Evolutionary conservation across 148 eudicot genomes (phyloP), one percentile per base, ranked within the genome.

Genomic region (Silene uniflora): DNA sequence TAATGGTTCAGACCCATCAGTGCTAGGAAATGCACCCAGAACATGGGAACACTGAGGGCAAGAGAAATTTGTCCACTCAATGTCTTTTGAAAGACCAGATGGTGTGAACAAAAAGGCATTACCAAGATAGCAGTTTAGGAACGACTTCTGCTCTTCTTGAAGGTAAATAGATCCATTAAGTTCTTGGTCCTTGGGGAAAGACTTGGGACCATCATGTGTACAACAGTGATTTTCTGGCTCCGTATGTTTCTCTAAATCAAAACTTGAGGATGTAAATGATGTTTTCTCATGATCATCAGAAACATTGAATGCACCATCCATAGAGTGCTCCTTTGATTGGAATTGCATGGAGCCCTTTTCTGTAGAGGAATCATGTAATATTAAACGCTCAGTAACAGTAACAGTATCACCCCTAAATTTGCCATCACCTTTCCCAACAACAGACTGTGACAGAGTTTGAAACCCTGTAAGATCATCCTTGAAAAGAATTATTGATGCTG

Each of bases 71-170:
- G 75, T 64, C 99, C 99, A 95, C 32, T 78, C 77, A 73, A 95
- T 81, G 54, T 91, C 92, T 82, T 95, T 89, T 21, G 99, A 90
- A 73, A 95, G 89, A 78, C 85, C 72, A 22, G 96, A 83, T 44
- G 90, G 78, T 72, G 72, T 84, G 35, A 84, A 86, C 85, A 92
- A 82, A 85, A 95, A 95, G 58, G 84, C 83, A 76, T 88, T 86
- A 72, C 97, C 97, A 74, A 95, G 94, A 85, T 85, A 91, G 49
- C 98, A 97, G 78, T 95, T 86, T 10, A 92, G 89, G 59, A 95
- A 91, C 62, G 86, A 78, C 82, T 89, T 92, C 80, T 91, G 92
- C 76, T 86, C 85, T 70, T 71, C 86, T 73, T 75, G 79, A 66
- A 95, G 90, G 75, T 69, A 83, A 80, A 62, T 69, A 23, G 79